Percentiles rank a stretch among this genome's conserved stretches.
Conservation (phyloP, 140 eudicot genomes). For the Erigeron philadelphicus region DNA sequence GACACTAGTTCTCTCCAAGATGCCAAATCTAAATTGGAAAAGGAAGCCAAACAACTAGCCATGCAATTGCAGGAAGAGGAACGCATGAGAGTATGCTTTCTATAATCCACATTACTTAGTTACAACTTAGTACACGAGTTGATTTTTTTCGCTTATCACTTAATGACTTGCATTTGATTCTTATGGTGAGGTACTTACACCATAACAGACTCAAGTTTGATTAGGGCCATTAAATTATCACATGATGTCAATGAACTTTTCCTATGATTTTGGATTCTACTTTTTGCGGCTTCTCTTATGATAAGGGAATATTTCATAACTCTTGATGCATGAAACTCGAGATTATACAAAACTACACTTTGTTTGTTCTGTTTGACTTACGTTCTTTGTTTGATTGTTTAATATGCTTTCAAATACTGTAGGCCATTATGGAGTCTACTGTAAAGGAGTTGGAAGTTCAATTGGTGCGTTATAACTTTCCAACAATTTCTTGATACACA, state of each 20-base stretch:
- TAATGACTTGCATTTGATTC: no score
- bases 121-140: background rate
- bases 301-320: no score
- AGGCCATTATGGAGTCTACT: slow-evolving; percentile 55
- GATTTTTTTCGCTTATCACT: background rate
- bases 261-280: no score
- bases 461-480: slow-evolving; percentile 22
- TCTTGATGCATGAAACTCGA: no score
- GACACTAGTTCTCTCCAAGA: slow-evolving; percentile 62
- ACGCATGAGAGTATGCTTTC: slow-evolving; percentile 32
- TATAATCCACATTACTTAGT: background rate
- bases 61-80: slow-evolving; percentile 59
- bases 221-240: no score
- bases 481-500: no score
- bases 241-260: no score
- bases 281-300: no score
- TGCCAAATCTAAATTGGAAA: slow-evolving; percentile 58
- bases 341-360: no score
- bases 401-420: background rate
- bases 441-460: slow-evolving; percentile 43
- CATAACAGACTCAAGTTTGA: no score
- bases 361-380: no score
- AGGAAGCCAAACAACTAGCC: slow-evolving; percentile 60
- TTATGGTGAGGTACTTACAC: no score
- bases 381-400: background rate